Evolutionary conservation across 2,329 filamentous ascomycete species (phyloP), one percentile per base, ranked within the genome.

Genomic region (Hirsutella minnesotensis): DNA sequence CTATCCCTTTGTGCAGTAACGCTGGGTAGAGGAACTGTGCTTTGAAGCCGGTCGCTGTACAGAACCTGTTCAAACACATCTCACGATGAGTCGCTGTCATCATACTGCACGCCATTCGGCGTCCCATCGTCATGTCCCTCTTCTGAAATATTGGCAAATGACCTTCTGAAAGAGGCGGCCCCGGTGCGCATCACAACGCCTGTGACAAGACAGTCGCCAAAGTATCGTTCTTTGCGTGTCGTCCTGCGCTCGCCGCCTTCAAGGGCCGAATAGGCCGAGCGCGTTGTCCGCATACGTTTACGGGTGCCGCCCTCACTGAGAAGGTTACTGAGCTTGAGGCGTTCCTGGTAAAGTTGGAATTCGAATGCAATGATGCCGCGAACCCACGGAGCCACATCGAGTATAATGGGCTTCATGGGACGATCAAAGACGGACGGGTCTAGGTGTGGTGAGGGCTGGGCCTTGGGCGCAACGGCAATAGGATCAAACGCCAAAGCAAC

Each of bases 301-400:
- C 52, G 50, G 39, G 52, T 56, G 13, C 72, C 73, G 5, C 74
- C 75, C 48, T 80, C 74, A 41, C 74, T 77, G 12, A 85, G 62
- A 1, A 87, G 59, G 42, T 69, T 77, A 49, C 77, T 78, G 9
- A 85, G 61, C 16, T 73, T 72, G 8, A 75, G 58, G 10, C 86
- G 75, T 49, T 86, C 77, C 47, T 77, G 68, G 53, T 87, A 82
- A 1, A 92, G 72, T 1, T 70, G 71, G 18, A 78, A 66, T 52
- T 96, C 90, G 55, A 82, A 84, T 0, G 79, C 71, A 2, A 90
- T 79, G 46, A 98, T 96, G 31, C 74, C 72, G 10, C 94, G 83
- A n/a, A 96, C 76, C 58, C 86, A 96, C 0, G 94, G 92, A 0
- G 88, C 89, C 2, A 96, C 69, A 49, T 98, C 92, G 12, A 81